Conservation (phyloP, 2,329 filamentous ascomycete species). For the Zelopaecilomyces penicillatus region DNA sequence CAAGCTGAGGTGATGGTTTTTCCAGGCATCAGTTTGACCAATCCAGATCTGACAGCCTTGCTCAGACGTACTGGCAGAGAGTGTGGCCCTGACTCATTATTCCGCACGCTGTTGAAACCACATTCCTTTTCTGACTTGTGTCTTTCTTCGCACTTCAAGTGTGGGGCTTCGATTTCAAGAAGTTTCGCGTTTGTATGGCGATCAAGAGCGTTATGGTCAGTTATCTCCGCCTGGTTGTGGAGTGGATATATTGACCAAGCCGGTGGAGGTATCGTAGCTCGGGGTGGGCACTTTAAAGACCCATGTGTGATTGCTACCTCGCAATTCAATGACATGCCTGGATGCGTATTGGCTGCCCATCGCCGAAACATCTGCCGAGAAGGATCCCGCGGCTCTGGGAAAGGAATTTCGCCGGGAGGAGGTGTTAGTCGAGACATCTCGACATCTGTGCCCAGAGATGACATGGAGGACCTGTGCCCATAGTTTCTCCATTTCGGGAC, state of each 20-base stretch:
- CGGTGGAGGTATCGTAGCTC: no score
- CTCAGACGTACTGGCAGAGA: slow-evolving; percentile 23
- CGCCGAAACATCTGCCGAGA: slow-evolving; percentile 1
- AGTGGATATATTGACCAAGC: no score
- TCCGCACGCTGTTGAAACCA: neutral
- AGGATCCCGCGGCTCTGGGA: neutral
- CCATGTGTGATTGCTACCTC: no score
- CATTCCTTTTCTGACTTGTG: no score
- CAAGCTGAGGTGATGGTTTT: neutral
- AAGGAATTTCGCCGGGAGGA: slow-evolving; percentile 4
- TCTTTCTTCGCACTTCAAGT: neutral
- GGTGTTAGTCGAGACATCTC: slow-evolving; percentile 2
- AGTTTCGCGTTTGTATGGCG: no score
- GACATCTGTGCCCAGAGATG: neutral
- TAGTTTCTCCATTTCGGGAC: neutral
- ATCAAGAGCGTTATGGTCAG: no score
- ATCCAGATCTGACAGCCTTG: slow-evolving; percentile 16
- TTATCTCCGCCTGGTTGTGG: no score
- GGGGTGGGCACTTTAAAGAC: no score
- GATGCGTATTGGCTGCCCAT: slow-evolving; percentile 2
- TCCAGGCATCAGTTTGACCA: slow-evolving; percentile 7
- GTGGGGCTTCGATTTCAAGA: no score
- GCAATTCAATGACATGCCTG: neutral
- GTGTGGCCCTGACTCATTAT: slow-evolving; percentile 8
- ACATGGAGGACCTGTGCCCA: neutral